Conservation (phyloP, 208 protist species). For the Crithidia fasciculata region DNA sequence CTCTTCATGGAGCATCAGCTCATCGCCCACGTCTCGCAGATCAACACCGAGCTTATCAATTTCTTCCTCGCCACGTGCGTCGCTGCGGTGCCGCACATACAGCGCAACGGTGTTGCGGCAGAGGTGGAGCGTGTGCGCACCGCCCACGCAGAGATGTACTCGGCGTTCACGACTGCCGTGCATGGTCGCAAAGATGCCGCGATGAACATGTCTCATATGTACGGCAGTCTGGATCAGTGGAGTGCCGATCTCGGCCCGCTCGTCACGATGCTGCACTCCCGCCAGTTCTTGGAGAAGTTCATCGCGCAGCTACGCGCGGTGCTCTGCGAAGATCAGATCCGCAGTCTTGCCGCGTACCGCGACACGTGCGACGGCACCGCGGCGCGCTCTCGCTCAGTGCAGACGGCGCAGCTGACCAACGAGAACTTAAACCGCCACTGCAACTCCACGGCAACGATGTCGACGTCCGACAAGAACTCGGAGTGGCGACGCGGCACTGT, state of each 20-base stretch:
- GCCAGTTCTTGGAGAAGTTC: slow-evolving; percentile 45
- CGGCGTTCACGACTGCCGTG: slow-evolving; percentile 23
- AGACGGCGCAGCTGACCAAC: slow-evolving; percentile 10
- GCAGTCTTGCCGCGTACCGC: slow-evolving; percentile 39
- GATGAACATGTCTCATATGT: slow-evolving; percentile 22
- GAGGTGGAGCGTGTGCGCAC: slow-evolving; percentile 24
- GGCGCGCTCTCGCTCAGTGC: no score
- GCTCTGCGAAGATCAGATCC: slow-evolving; percentile 83
- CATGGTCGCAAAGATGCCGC: slow-evolving; percentile 27
- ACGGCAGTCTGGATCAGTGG: slow-evolving; percentile 27
- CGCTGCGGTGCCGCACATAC: slow-evolving; percentile 31
- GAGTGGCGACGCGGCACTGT: no score
- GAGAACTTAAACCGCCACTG: slow-evolving; percentile 5
- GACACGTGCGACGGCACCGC: not conserved
- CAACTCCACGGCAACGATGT: slow-evolving; percentile 5
- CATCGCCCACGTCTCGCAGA: slow-evolving; percentile 56
- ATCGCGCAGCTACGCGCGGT: slow-evolving; percentile 58
- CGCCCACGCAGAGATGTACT: slow-evolving; percentile 24
- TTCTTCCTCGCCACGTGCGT: slow-evolving; percentile 62
- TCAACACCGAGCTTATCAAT: slow-evolving; percentile 89
- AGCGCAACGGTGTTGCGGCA: slow-evolving; percentile 24
- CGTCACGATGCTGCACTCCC: slow-evolving; percentile 34
- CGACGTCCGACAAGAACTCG: no score
- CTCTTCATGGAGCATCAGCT: slow-evolving; percentile 55
- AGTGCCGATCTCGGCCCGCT: slow-evolving; percentile 26